Percentiles rank a stretch among this genome's conserved stretches.
phyloP scores from a whole-genome alignment of 2,329 filamentous ascomycete species.

The Phialophora verrucosa region DNA sequence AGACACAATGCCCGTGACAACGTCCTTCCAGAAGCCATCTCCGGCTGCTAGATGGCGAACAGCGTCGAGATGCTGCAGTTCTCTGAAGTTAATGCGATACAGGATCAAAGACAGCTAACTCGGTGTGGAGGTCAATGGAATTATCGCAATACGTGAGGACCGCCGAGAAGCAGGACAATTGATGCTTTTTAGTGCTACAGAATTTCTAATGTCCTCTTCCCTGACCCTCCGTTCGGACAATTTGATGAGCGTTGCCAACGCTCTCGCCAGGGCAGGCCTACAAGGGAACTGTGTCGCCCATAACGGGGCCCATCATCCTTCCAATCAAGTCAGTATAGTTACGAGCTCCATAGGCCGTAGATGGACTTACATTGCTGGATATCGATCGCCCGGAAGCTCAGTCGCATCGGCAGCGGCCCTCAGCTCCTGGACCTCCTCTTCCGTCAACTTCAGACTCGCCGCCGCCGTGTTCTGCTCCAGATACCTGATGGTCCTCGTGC shows the following conservation, averaged over 20 bases:
- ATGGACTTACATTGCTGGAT: conserved; percentile 4
- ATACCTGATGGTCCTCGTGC: conserved; percentile 56
- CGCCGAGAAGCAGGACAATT: neutral
- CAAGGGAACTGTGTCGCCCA: conserved; percentile 5
- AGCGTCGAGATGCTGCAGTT: neutral
- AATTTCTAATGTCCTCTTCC: neutral
- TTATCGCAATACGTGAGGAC: neutral
- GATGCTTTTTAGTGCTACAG: neutral
- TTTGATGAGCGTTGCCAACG: neutral
- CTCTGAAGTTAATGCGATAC: neutral
- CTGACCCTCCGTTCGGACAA: neutral
- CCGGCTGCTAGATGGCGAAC: neutral
- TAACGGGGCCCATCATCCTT: conserved; percentile 8
- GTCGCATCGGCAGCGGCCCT: neutral
- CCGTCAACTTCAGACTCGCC: neutral
- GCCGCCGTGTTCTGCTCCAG: conserved; percentile 51
- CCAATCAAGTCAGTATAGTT: neutral
- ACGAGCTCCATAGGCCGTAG: neutral
- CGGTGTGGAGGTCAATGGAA: neutral
- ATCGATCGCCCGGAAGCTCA: neutral
- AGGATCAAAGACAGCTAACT: neutral
- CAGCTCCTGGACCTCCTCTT: conserved; percentile 3
- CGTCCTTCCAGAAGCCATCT: neutral
- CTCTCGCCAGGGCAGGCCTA: neutral
- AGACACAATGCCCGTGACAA: neutral